A percentile compares a stretch with the other conserved stretches of the same genome.
These are phyloP conservation scores for Dictyostelium firmibasis DNA, from an alignment of 78 protist species.

Conservation along the genomic window DNA sequence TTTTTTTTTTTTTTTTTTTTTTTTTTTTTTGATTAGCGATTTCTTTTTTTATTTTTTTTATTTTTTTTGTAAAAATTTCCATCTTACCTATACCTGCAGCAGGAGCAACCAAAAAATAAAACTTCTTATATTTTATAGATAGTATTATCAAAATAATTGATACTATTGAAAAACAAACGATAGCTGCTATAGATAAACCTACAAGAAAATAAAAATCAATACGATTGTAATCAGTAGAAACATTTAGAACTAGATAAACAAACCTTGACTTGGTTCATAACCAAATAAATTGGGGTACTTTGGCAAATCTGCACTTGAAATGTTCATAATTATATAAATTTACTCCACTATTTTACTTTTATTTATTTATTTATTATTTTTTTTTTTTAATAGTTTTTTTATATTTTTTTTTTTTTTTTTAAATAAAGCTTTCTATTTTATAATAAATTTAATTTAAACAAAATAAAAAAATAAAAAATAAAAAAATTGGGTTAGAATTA, in stretches of 20 bases:
- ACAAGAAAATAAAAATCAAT: too few relatives aligned
- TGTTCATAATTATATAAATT: neutral
- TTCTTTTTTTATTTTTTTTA: neutral
- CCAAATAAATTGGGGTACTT: constrained; percentile 30
- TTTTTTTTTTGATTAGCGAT: too few relatives aligned
- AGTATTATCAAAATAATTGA: neutral
- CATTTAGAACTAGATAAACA: too few relatives aligned
- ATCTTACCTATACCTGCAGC: neutral
- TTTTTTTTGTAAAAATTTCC: neutral
- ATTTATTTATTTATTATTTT: neutral
- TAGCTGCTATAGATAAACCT: neutral
- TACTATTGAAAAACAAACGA: neutral
- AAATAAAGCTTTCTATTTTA: too few relatives aligned
- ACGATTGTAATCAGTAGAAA: too few relatives aligned
- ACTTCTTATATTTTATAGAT: constrained; percentile 1
- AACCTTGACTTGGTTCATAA: neutral
- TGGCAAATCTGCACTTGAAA: neutral
- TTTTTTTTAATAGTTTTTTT: neutral
- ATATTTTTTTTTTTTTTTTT: too few relatives aligned
- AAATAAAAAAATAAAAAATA: too few relatives aligned
- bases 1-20: neutral
- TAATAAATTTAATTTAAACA: too few relatives aligned
- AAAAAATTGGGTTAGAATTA: too few relatives aligned
- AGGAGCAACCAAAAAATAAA: neutral
- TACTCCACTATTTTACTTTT: neutral